These are phyloP conservation scores for Talaromyces sp. DNA, from an alignment of 2,329 filamentous ascomycete genomes.

Conservation along the genomic window DNA sequence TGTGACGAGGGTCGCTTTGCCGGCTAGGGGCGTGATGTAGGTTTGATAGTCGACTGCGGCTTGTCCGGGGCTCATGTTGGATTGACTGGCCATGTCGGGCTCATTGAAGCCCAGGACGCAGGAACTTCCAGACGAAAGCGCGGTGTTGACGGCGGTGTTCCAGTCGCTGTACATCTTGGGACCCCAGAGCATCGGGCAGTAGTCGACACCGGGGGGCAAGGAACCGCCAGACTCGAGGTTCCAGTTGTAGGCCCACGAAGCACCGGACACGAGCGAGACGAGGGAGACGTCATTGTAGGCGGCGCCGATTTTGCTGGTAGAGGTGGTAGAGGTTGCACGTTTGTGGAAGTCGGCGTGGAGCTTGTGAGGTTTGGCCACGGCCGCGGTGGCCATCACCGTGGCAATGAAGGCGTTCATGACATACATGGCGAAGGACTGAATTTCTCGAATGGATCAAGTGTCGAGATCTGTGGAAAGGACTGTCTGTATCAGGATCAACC, in stretches of 20 bases:
- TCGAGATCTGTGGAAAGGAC: not conserved
- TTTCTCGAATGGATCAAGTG: not conserved
- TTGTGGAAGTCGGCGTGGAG: conserved; percentile 19
- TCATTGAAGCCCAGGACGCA: conserved; percentile 48
- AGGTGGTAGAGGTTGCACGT: conserved; percentile 28
- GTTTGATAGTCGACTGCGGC: conserved; percentile 37
- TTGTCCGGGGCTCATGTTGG: conserved; percentile 36
- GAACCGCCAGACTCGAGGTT: conserved; percentile 29
- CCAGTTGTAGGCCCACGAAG: conserved; percentile 49
- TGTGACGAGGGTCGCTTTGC: conserved; percentile 39
- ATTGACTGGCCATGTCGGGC: conserved; percentile 40
- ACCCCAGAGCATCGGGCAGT: conserved; percentile 47
- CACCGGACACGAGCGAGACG: conserved; percentile 21
- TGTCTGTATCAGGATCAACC: conserved; percentile 12
- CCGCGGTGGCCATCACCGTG: conserved; percentile 33
- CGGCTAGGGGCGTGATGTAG: conserved; percentile 38
- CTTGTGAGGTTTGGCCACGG: conserved; percentile 32
- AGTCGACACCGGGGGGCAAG: conserved; percentile 37
- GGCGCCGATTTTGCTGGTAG: conserved; percentile 18
- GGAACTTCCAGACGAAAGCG: conserved; percentile 33
- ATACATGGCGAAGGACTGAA: conserved; percentile 32
- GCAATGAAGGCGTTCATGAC: conserved; percentile 35
- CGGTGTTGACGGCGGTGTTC: conserved; percentile 32
- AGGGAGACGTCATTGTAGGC: conserved; percentile 40
- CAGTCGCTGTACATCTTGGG: conserved; percentile 35